Evolutionary conservation across 768 basidiomycete genomes (phyloP), one percentile per base, ranked within the genome.

Genomic region (Chalciporus pseudorubinellus): DNA sequence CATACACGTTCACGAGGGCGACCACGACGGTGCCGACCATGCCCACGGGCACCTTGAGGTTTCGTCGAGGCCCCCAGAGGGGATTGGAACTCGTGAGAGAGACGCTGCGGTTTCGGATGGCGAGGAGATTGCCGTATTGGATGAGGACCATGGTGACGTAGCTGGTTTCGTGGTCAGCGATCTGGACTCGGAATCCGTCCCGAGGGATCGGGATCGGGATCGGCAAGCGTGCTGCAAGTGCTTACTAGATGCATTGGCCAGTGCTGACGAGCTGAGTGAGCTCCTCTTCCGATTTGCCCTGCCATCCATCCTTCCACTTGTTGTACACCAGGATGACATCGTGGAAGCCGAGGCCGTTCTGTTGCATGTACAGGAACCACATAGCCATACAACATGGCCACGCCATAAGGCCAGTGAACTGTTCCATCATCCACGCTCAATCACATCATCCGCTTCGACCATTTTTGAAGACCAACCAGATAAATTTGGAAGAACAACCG

Each of bases 91-190:
- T 63, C 34, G 77, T 47, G 7, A 77, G 61, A 1, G 76, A 77
- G 0, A 77, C 67, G 42, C 76, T 71, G 48, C 76, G 66, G 60
- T 77, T 77, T 3, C 76, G 74, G 19, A 73, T 70, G 8, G 76
- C 62, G 14, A 77, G 73, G 14, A 77, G 64, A 29, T 50, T 68
- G 6, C 75, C 74, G 39, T 70, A 77, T 52, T 77, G 76, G 16
- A 77, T 60, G 52, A 77, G 69, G 38, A 79, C 78, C 59, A 79
- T 70, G 16, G 77, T 74, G 46, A 77, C 72, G 50, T 77, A 77
- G 55, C 76, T 77, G 46, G 26, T 12, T 26, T 16, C 0, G n/a
- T n/a, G 28, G 43, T 54, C 41, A 51, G 13, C 12, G 6, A 8
- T 49, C 42, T 22, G 29, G 4, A 39, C 12, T 3, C 31, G n/a